These are phyloP conservation scores for Byssochlamys sp. DNA, from an alignment of 2,329 filamentous ascomycete genomes.

Conservation along the genomic window DNA sequence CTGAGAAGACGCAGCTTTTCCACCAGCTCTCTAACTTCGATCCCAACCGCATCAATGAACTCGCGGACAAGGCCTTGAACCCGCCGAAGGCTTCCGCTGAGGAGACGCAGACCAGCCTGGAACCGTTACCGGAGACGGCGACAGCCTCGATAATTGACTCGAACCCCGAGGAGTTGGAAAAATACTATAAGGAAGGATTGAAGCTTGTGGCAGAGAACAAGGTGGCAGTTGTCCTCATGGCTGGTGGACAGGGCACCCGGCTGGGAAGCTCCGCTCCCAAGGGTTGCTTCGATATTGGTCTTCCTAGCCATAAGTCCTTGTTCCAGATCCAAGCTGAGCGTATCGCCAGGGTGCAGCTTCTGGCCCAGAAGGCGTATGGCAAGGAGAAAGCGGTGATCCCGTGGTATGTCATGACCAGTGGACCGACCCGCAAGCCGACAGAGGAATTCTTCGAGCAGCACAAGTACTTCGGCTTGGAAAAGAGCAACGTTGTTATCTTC, in stretches of 20 bases:
- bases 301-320: conserved; percentile 84
- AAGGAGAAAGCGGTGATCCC: conserved; percentile 60
- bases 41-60: conserved; percentile 75
- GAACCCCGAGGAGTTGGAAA: conserved; percentile 62
- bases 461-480: conserved; percentile 78
- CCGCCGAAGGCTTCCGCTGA: conserved; percentile 55
- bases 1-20: conserved; percentile 70
- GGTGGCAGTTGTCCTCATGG: conserved; percentile 86
- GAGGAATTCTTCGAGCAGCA: conserved; percentile 85
- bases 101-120: conserved; percentile 49
- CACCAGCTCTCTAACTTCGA: conserved; percentile 74
- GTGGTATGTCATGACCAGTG: conserved; percentile 99
- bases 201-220: conserved; percentile 58
- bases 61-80: conserved; percentile 72
- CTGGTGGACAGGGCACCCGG: conserved; percentile 89
- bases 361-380: conserved; percentile 63
- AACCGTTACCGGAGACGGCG: conserved; percentile 78
- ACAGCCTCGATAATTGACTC: conserved; percentile 89
- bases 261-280: conserved; percentile 92
- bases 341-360: conserved; percentile 72
- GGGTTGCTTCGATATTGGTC: conserved; percentile 91
- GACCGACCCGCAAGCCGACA: conserved; percentile 83
- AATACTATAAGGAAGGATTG: conserved; percentile 69
- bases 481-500: conserved; percentile 82
- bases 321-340: conserved; percentile 97